phyloP scores from a whole-genome alignment of 2,329 filamentous ascomycete genomes.

The Cytospora chrysosperma region DNA sequence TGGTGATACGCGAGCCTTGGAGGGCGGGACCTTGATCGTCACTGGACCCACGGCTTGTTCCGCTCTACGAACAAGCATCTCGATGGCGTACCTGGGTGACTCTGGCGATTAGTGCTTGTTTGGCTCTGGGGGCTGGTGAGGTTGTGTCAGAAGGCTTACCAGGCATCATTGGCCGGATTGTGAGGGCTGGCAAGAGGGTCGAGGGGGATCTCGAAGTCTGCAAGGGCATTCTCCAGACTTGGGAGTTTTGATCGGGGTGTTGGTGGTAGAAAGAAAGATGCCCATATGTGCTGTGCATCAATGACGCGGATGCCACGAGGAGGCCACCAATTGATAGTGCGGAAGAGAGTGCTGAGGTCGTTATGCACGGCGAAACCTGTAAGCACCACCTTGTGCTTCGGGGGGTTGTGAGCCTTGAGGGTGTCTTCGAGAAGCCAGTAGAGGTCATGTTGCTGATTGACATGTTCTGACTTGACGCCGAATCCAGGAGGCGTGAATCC shows the following conservation, averaged over 20 bases:
- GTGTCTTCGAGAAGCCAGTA: background rate
- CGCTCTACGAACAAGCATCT: background rate
- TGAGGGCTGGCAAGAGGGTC: background rate
- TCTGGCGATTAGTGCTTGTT: too few relatives aligned
- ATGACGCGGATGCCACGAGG: background rate
- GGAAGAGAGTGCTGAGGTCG: background rate
- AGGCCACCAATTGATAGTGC: background rate
- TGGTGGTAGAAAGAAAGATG: background rate
- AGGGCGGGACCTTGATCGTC: background rate
- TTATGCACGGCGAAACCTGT: background rate
- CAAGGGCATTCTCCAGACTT: background rate
- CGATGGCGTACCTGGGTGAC: background rate
- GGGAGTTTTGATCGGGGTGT: background rate
- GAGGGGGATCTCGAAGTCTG: background rate
- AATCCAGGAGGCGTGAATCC: background rate
- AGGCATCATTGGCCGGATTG: background rate
- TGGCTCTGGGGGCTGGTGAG: too few relatives aligned
- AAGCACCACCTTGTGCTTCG: background rate
- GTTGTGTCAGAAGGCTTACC: too few relatives aligned
- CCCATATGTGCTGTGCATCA: background rate
- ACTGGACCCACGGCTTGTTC: background rate
- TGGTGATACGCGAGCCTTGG: background rate
- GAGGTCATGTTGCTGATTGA: background rate
- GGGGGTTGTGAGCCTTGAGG: background rate
- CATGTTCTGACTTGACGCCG: background rate